Conservation (phyloP, 164 flowering plant species). For the Nelumbo lutea region DNA sequence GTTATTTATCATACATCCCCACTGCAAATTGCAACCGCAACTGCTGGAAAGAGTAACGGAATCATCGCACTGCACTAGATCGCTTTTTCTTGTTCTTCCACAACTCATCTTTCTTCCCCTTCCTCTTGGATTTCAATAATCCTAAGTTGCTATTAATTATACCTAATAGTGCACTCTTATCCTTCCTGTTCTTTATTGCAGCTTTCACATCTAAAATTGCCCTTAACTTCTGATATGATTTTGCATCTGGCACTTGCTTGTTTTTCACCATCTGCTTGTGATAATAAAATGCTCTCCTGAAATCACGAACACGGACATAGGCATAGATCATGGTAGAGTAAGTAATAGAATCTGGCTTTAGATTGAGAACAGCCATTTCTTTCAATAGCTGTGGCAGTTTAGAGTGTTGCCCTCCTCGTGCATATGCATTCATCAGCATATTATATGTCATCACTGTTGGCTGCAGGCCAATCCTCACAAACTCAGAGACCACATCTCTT, state of each 20-base stretch:
- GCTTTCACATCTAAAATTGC: constrained; percentile 73
- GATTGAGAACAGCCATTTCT: constrained; percentile 69
- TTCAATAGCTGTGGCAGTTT: constrained; percentile 81
- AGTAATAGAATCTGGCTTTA: constrained; percentile 84
- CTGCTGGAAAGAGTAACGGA: neutral
- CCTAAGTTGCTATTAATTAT: constrained; percentile 68
- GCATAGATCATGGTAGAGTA: constrained; percentile 90
- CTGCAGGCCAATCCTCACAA: constrained; percentile 64
- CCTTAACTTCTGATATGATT: constrained; percentile 72
- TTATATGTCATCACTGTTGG: constrained; percentile 90
- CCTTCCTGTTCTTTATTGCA: constrained; percentile 59
- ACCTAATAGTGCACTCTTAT: constrained; percentile 75
- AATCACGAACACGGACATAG: constrained; percentile 83
- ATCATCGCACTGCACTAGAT: constrained; percentile 2
- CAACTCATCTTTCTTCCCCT: constrained; percentile 79
- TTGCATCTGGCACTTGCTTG: constrained; percentile 71
- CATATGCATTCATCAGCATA: constrained; percentile 94
- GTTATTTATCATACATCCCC: no score
- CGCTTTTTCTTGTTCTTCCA: constrained; percentile 72
- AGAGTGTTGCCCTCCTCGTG: constrained; percentile 78
- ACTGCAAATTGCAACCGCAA: no score
- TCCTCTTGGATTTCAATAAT: constrained; percentile 43
- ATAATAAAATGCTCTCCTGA: constrained; percentile 77
- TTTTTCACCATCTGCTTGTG: constrained; percentile 85
- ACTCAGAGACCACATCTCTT: constrained; percentile 78